A percentile compares a stretch with the other conserved stretches of the same genome.
These are phyloP conservation scores for Ceratobasidium sp. DNA, from an alignment of 1,284 basidiomycete species.

Conservation along the genomic window DNA sequence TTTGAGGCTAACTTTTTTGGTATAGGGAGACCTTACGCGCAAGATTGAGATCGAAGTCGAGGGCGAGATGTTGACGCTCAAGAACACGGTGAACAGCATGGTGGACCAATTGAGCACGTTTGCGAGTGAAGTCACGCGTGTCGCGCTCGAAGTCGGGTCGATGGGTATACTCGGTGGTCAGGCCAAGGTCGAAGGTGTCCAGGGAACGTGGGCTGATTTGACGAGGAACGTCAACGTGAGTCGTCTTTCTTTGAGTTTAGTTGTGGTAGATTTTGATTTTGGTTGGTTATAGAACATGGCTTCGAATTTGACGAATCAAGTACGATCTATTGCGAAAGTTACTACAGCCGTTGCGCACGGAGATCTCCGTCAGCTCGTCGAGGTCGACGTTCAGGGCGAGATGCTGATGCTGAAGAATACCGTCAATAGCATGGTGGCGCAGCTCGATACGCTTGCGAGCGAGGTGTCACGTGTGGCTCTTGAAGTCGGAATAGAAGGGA, in stretches of 20 bases:
- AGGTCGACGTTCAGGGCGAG: slow-evolving; percentile 97
- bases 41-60: slow-evolving; percentile 88
- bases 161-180: slow-evolving; percentile 94
- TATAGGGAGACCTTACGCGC: slow-evolving; percentile 83
- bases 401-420: slow-evolving; percentile 94
- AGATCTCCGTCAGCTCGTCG: slow-evolving; percentile 89
- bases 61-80: slow-evolving; percentile 89
- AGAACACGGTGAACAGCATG: slow-evolving; percentile 88
- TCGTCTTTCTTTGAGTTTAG: slow-evolving; percentile 22
- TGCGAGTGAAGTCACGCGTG: slow-evolving; percentile 94
- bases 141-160: slow-evolving; percentile 92
- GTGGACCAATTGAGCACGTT: slow-evolving; percentile 90
- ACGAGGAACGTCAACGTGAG: slow-evolving; percentile 88
- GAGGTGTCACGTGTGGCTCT: slow-evolving; percentile 86
- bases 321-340: slow-evolving; percentile 95
- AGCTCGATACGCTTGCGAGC: slow-evolving; percentile 71
- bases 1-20: neutral
- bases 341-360: slow-evolving; percentile 97
- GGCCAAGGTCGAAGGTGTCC: slow-evolving; percentile 90
- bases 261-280: slow-evolving; percentile 33
- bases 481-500: slow-evolving; percentile 96
- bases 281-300: slow-evolving; percentile 77
- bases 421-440: slow-evolving; percentile 92
- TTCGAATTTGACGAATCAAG: slow-evolving; percentile 94
- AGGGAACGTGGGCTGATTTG: slow-evolving; percentile 94